Percentiles rank a stretch among this genome's conserved stretches.
These are phyloP conservation scores for Berkeleyomyces rouxiae DNA, from an alignment of 2,329 filamentous ascomycete species.

Conservation along the genomic window DNA sequence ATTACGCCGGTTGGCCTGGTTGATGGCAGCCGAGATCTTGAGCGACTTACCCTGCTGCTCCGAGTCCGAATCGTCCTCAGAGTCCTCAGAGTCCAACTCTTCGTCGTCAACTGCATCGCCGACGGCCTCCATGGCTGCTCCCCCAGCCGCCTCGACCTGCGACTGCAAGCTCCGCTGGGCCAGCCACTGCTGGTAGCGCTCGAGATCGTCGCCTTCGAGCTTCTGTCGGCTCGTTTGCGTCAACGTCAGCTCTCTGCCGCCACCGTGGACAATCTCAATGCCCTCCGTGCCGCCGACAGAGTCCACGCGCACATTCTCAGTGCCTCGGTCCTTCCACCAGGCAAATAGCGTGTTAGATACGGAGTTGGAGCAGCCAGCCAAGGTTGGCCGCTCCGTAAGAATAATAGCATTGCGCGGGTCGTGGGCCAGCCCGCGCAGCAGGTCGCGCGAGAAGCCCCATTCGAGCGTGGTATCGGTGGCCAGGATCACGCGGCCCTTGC, in stretches of 20 bases:
- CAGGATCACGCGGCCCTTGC: slow-evolving; percentile 57
- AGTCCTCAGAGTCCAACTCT: slow-evolving; percentile 67
- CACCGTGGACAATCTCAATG: slow-evolving; percentile 50
- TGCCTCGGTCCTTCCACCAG: slow-evolving; percentile 54
- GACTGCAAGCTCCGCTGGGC: slow-evolving; percentile 77
- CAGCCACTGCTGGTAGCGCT: slow-evolving; percentile 79
- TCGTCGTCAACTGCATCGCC: slow-evolving; percentile 65
- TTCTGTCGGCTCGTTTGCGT: slow-evolving; percentile 44
- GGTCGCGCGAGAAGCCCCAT: slow-evolving; percentile 84
- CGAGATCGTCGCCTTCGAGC: slow-evolving; percentile 59
- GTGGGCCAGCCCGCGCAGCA: slow-evolving; percentile 55
- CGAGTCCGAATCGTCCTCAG: slow-evolving; percentile 74
- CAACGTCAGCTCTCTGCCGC: slow-evolving; percentile 44
- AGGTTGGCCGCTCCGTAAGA: slow-evolving; percentile 59
- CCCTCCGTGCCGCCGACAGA: slow-evolving; percentile 36
- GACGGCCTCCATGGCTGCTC: slow-evolving; percentile 46
- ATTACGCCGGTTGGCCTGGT: slow-evolving; percentile 71
- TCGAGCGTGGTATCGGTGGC: slow-evolving; percentile 81
- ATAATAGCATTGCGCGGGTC: slow-evolving; percentile 73
- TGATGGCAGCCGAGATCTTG: slow-evolving; percentile 72
- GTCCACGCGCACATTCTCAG: slow-evolving; percentile 42
- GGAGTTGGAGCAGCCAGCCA: slow-evolving; percentile 17
- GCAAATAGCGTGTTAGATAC: slow-evolving; percentile 65
- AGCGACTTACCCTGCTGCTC: slow-evolving; percentile 85
- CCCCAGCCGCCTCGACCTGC: slow-evolving; percentile 50